These are phyloP conservation scores for Trichoderma sp. DNA, from an alignment of 2,329 filamentous ascomycete species.

Conservation along the genomic window DNA sequence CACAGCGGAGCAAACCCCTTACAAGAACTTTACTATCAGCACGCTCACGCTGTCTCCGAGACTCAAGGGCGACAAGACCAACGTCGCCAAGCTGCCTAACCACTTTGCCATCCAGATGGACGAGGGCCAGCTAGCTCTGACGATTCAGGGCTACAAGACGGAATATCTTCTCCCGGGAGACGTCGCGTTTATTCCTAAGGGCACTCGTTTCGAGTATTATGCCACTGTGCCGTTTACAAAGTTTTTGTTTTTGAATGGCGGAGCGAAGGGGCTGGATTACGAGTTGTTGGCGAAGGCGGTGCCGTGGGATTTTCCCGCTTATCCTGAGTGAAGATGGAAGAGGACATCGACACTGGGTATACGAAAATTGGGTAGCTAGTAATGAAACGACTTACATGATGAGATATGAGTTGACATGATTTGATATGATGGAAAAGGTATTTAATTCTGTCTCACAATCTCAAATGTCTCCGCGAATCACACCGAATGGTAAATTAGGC, in stretches of 20 bases:
- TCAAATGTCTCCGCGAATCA: background rate
- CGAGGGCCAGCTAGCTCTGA: conserved; percentile 30
- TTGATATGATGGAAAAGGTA: background rate
- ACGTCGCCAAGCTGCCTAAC: conserved; percentile 20
- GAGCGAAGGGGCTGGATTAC: conserved; percentile 29
- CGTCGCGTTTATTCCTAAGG: conserved; percentile 31
- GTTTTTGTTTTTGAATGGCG: conserved; percentile 32
- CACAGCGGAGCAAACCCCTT: conserved; percentile 22
- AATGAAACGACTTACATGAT: background rate
- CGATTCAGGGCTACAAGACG: conserved; percentile 28
- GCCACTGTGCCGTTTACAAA: conserved; percentile 31
- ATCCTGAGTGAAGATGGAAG: conserved; percentile 16
- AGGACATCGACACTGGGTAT: background rate
- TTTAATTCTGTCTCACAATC: background rate
- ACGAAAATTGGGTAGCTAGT: background rate
- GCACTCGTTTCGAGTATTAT: conserved; percentile 27
- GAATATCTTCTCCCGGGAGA: conserved; percentile 30
- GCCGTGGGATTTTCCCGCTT: conserved; percentile 28
- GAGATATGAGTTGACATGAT: background rate
- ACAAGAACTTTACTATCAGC: conserved; percentile 28
- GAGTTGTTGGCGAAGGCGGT: conserved; percentile 27
- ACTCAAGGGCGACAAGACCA: conserved; percentile 22
- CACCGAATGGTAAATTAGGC: background rate
- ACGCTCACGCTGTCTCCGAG: conserved; percentile 26
- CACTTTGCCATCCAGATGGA: conserved; percentile 32